Percentiles rank a stretch among this genome's conserved stretches.
Conservation (phyloP, 2,329 filamentous ascomycete genomes). For the Diplocarpon rosae region DNA sequence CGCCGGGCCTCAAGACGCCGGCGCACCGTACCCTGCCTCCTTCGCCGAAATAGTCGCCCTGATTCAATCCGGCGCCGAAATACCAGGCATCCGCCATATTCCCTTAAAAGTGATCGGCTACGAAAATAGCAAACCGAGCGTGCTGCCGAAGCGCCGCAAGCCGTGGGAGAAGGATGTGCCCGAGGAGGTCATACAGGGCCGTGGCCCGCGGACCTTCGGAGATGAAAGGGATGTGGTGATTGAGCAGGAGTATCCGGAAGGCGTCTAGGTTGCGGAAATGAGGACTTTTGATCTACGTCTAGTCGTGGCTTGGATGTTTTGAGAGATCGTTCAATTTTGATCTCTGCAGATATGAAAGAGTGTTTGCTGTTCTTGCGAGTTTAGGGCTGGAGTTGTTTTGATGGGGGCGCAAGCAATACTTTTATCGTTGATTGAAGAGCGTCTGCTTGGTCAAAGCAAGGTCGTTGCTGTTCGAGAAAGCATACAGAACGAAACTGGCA, state of each 20-base stretch:
- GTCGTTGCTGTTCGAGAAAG: no score
- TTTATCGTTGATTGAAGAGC: no score
- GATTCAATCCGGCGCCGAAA: conserved; percentile 69
- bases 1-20: conserved; percentile 15
- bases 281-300: neutral
- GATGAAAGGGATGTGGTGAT: conserved; percentile 21
- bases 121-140: conserved; percentile 38
- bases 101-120: conserved; percentile 67
- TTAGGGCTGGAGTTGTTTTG: no score
- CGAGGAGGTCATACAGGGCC: conserved; percentile 22
- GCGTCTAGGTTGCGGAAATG: neutral
- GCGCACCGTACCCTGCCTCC: conserved; percentile 66
- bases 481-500: no score
- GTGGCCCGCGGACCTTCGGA: conserved; percentile 27
- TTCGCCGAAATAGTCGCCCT: conserved; percentile 82
- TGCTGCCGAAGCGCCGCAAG: conserved; percentile 36
- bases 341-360: neutral
- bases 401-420: no score
- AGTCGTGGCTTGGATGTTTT: no score
- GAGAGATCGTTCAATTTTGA: neutral
- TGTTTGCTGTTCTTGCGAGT: no score
- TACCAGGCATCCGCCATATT: conserved; percentile 81
- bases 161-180: conserved; percentile 66
- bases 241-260: conserved; percentile 22
- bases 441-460: no score